Conservation (phyloP, 495 filamentous ascomycete species). For the Pyrenula massariospora region DNA sequence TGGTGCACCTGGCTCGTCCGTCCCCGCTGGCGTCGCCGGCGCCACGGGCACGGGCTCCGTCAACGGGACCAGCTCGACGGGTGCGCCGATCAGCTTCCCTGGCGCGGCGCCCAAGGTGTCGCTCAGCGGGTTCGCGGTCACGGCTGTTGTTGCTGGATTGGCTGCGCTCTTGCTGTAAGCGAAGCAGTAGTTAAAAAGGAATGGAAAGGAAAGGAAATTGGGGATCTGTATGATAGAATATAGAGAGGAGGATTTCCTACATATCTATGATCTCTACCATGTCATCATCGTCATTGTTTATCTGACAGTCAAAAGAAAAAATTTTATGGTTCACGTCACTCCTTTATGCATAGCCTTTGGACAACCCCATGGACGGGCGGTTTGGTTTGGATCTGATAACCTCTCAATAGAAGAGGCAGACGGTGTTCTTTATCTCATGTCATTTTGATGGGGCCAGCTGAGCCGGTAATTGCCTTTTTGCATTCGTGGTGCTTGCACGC, state of each 20-base stretch:
- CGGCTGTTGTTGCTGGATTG: not conserved
- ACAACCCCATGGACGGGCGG: not conserved
- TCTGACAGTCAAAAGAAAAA: not conserved
- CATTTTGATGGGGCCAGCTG: no score
- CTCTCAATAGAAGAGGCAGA: no score
- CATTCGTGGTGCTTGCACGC: no score
- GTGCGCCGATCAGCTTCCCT: not conserved
- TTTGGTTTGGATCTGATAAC: not conserved
- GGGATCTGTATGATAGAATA: not conserved
- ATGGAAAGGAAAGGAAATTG: no score
- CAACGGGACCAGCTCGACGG: not conserved
- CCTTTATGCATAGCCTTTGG: not conserved
- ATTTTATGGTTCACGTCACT: not conserved
- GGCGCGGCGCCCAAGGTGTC: not conserved
- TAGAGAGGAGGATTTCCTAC: no score
- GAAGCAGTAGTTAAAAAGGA: not conserved
- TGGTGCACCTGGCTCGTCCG: not conserved
- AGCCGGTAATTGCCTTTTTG: no score
- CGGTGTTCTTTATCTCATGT: no score
- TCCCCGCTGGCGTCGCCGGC: not conserved
- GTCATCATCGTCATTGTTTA: no score
- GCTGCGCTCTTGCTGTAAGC: not conserved
- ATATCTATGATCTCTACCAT: no score
- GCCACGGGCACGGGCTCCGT: not conserved
- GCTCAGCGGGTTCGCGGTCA: not conserved